phyloP scores from a whole-genome alignment of 2,329 filamentous ascomycete genomes.

The Penicillium sp. region DNA sequence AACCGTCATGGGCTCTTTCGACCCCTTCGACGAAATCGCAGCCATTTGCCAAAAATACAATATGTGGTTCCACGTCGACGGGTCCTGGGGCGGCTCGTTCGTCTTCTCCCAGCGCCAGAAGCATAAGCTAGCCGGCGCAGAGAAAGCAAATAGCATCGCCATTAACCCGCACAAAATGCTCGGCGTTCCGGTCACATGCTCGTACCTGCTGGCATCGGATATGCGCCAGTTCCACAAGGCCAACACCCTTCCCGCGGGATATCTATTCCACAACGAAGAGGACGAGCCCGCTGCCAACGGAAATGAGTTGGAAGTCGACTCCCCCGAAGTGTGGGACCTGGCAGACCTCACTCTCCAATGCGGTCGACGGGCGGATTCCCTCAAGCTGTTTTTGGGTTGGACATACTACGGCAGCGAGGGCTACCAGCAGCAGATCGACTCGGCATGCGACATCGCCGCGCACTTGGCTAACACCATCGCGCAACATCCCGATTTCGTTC shows the following conservation, averaged over 20 bases:
- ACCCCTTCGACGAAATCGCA: slow-evolving; percentile 70
- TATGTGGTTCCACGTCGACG: slow-evolving; percentile 93
- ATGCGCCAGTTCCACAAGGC: slow-evolving; percentile 73
- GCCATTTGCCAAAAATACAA: slow-evolving; percentile 67
- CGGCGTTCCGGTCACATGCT: slow-evolving; percentile 84
- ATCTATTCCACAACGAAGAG: slow-evolving; percentile 68
- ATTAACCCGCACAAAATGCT: slow-evolving; percentile 98
- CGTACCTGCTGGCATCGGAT: slow-evolving; percentile 78
- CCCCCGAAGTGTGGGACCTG: slow-evolving; percentile 73
- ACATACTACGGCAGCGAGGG: slow-evolving; percentile 79
- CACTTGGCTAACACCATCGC: slow-evolving; percentile 64
- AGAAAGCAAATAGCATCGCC: slow-evolving; percentile 76
- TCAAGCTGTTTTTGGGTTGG: slow-evolving; percentile 88
- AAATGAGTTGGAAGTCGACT: slow-evolving; percentile 31
- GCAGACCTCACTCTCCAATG: slow-evolving; percentile 93
- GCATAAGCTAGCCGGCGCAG: slow-evolving; percentile 64
- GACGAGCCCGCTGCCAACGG: slow-evolving; percentile 36
- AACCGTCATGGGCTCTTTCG: slow-evolving; percentile 86
- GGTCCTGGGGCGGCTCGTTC: slow-evolving; percentile 82
- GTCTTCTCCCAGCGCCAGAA: slow-evolving; percentile 68
- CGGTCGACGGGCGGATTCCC: slow-evolving; percentile 76
- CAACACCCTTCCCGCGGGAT: slow-evolving; percentile 83
- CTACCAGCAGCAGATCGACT: slow-evolving; percentile 67
- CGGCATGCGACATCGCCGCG: slow-evolving; percentile 68
- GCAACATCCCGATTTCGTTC: slow-evolving; percentile 58